Conservation (phyloP, 305 asterid species). For the Ilex paraguariensis region DNA sequence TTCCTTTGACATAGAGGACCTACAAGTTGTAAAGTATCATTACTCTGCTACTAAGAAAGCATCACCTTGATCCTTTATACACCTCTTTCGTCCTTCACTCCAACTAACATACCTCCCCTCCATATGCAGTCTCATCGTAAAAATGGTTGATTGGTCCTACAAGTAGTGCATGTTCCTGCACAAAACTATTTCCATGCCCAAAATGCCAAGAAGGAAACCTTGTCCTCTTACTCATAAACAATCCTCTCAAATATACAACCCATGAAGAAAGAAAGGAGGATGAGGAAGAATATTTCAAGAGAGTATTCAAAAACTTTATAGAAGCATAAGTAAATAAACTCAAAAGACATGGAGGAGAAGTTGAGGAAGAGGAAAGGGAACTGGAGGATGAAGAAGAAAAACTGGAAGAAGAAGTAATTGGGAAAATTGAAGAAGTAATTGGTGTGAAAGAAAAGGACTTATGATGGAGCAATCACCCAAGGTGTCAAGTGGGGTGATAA, state of each 20-base stretch:
- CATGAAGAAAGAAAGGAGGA: slow-evolving; percentile 16
- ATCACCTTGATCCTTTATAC: slow-evolving; percentile 51
- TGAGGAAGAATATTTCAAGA: no score
- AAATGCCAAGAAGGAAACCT: slow-evolving; percentile 1
- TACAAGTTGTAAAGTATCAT: slow-evolving; percentile 32
- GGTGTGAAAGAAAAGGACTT: slow-evolving; percentile 17
- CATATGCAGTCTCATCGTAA: slow-evolving; percentile 58
- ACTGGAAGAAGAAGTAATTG: slow-evolving; percentile 6
- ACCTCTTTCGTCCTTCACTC: slow-evolving; percentile 51
- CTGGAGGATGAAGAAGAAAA: neutral
- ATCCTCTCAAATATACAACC: neutral
- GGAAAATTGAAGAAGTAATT: neutral
- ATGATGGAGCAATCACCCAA: no score
- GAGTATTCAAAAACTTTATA: neutral
- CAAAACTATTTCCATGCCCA: slow-evolving; percentile 47
- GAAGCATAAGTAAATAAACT: neutral
- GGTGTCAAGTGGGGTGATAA: slow-evolving; percentile 27
- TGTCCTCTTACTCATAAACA: slow-evolving; percentile 12
- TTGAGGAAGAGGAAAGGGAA: slow-evolving; percentile 24
- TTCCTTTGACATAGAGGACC: slow-evolving; percentile 19
- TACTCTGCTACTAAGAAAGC: slow-evolving; percentile 22
- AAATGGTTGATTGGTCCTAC: slow-evolving; percentile 68
- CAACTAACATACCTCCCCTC: slow-evolving; percentile 41
- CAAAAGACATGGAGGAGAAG: neutral
- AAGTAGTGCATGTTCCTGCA: slow-evolving; percentile 63